Conservation (phyloP, 495 filamentous ascomycete species). For the Penicillium maclennaniae region DNA sequence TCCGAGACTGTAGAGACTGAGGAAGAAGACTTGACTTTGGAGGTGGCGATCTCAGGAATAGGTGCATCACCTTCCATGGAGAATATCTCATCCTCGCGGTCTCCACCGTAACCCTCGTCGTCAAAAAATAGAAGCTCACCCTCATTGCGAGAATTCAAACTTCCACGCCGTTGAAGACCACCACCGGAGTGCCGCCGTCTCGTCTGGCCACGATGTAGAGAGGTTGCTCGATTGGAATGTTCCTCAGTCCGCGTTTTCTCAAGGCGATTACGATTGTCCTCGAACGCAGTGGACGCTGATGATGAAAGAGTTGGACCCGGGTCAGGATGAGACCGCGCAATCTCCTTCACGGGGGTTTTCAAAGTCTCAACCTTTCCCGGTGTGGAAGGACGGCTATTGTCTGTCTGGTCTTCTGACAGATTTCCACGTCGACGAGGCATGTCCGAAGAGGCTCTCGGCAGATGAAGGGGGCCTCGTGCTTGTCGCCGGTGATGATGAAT, state of each 20-base stretch:
- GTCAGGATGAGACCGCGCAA: slow-evolving; percentile 21
- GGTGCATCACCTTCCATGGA: slow-evolving; percentile 60
- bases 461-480: slow-evolving; percentile 56
- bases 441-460: slow-evolving; percentile 44
- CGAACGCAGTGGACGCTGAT: slow-evolving; percentile 41
- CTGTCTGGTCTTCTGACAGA: slow-evolving; percentile 30
- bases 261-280: slow-evolving; percentile 31
- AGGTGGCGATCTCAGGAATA: slow-evolving; percentile 8
- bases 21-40: slow-evolving; percentile 5
- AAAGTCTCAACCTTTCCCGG: slow-evolving; percentile 13
- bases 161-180: slow-evolving; percentile 64
- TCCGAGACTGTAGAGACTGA: not conserved
- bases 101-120: slow-evolving; percentile 79
- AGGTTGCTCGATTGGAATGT: slow-evolving; percentile 29
- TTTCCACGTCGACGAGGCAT: slow-evolving; percentile 30
- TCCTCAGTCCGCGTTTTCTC: slow-evolving; percentile 33
- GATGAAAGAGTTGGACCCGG: slow-evolving; percentile 34
- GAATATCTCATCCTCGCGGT: slow-evolving; percentile 72
- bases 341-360: slow-evolving; percentile 31
- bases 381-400: slow-evolving; percentile 21
- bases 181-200: slow-evolving; percentile 74
- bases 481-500: slow-evolving; percentile 65
- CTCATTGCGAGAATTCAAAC: slow-evolving; percentile 54
- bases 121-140: slow-evolving; percentile 80
- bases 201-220: slow-evolving; percentile 28